Percentiles rank a stretch among this genome's conserved stretches.
These are phyloP conservation scores for Lunasporangiospora selenospora DNA, from an alignment of 192 early-diverging fungal species.

Conservation along the genomic window DNA sequence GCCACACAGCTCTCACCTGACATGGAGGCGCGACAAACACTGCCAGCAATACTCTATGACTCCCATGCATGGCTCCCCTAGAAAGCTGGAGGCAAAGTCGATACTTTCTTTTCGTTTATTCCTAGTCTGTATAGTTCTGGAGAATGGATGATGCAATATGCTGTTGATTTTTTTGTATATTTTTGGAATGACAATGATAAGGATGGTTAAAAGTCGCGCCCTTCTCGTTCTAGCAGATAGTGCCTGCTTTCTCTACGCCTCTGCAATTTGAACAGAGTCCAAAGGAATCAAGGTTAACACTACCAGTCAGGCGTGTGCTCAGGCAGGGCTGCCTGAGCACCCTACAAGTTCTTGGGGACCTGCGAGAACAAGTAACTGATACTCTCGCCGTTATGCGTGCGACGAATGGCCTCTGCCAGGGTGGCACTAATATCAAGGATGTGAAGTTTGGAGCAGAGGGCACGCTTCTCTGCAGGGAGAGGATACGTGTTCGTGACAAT, in stretches of 20 bases:
- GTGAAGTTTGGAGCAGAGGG: conserved; percentile 75
- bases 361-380: conserved; percentile 88
- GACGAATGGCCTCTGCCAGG: conserved; percentile 81
- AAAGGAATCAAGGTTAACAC: too few relatives aligned
- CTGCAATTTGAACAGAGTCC: too few relatives aligned
- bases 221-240: not conserved
- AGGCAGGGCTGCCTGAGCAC: too few relatives aligned
- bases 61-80: too few relatives aligned
- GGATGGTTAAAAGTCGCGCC: not conserved
- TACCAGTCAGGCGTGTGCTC: too few relatives aligned
- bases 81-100: too few relatives aligned
- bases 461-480: conserved; percentile 69
- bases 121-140: too few relatives aligned
- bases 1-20: not conserved
- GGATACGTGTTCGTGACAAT: conserved; percentile 95
- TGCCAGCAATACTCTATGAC: not conserved
- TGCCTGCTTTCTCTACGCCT: not conserved
- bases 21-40: not conserved
- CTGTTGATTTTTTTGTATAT: too few relatives aligned
- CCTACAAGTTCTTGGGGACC: conserved; percentile 43
- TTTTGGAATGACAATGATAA: not conserved
- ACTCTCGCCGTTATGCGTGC: conserved; percentile 92
- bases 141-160: too few relatives aligned
- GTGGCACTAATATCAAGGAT: conserved; percentile 90
- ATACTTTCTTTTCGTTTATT: too few relatives aligned